Evolutionary conservation across 148 eudicot species (phyloP), one percentile per base, ranked within the genome.

Genomic region (Drosera capensis): DNA sequence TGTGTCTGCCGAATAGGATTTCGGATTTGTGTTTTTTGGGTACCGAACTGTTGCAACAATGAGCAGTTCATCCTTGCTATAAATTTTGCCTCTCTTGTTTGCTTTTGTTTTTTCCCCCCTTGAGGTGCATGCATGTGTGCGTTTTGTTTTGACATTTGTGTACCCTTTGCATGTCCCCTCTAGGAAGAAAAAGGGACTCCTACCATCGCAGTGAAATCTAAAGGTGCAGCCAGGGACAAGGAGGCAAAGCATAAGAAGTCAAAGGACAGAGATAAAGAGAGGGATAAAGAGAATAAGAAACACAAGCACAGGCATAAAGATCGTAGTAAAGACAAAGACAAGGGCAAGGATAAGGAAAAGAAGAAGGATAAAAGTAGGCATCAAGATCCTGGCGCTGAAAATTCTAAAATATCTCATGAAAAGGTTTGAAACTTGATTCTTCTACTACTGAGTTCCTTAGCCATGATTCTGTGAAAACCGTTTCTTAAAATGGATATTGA

Each of bases 261-360:
- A 66, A 83, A 69, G 70, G 81, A 77, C 63, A 72, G 72, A 56
- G 86, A 92, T 54, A 81, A 68, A 56, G 92, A 90, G 56, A 84
- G 73, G 68, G 93, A 92, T 47, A 85, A 64, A 74, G 99, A 92
- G 49, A 94, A 79, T 65, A 92, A 85, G 76, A 92, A 85, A 75
- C 90, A 70, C 69, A 85, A 76, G 58, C 99, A 81, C 48, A 85
- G 86, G 26, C 99, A 84, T 58, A 90, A 85, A 70, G 99, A 85
- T 55, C 81, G 79, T 52, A 80, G 81, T 52, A 80, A 90, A 62
- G 95, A 80, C 49, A 88, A 78, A 63, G 57, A 53, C 9, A 34
- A 34, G 38, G 39, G 25, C 26, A 44, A 40, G 43, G 86, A 86
- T 40, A 81, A 81, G 68, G 95, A 77, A 19, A 85, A 77, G 68